Base-by-base conservation (phyloP, 805 yeast species). In the Geotrichum ghanense region DNA sequence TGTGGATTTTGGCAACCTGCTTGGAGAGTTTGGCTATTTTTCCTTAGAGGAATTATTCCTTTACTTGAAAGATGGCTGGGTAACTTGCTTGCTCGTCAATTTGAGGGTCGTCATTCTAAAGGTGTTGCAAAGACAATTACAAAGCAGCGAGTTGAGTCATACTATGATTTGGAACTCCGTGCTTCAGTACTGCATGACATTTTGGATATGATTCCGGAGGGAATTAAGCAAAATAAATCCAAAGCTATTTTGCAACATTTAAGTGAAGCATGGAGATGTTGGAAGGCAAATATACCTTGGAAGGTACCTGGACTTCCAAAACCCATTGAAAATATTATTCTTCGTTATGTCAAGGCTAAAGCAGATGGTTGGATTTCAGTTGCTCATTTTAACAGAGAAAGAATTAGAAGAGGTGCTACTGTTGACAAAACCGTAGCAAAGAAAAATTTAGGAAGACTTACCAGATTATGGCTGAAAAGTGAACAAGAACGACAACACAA, bases 1-100 rank as follows among this genome's bases (percentile, higher is more conserved):
- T 85, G 95, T 68, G 99, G 99, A 1, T 84, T 92, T 62, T 92
- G 99, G 99, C 97, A 92, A 59, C 98, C 98, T 0, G 85, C 96
- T 1, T 92, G 97, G 98, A 70, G 96, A 54, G 90, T 89, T 1
- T 92, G 98, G 99, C 69, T 92, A 1, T 83, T 79, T 45, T 90
- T 90, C 63, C 65, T 92, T 67, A 72, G 98, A 55, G 99, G 99
- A 17, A 81, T 81, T 16, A 81, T 88, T 21, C 98, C 99, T 0
- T 64, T 92, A 45, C 67, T 92, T 16, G 98, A 92, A 63, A 71
- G 97, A 62, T 92, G 98, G 98, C 68, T 92, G 24, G 95, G 95
- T 1, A 92, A 92, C 54, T 68, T 92, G 47, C 66, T 92, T 35
- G 81, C 95, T 2, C 76, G 99, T 51, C 98, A 89, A 62, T 92